These are phyloP conservation scores for Salix arbutifolia DNA, from an alignment of 345 rosid species.

Conservation along the genomic window DNA sequence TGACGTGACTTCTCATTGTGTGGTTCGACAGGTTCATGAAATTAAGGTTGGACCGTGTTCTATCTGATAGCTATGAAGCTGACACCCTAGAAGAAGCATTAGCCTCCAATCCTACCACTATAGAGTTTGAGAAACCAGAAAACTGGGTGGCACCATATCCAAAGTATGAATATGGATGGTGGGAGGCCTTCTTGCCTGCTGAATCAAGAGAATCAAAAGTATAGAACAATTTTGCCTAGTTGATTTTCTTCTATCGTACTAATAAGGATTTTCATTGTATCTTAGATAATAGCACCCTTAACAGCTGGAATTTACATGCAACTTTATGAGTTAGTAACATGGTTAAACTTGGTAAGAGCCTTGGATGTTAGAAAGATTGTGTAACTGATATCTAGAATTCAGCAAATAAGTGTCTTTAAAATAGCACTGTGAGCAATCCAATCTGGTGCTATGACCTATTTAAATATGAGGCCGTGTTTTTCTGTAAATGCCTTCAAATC, in stretches of 20 bases:
- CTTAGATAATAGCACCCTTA: not conserved
- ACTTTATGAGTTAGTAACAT: slow-evolving; percentile 1
- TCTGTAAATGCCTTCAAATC: not conserved
- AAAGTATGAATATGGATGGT: slow-evolving; percentile 90
- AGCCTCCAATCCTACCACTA: slow-evolving; percentile 58
- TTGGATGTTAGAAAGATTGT: not conserved
- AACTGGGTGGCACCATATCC: slow-evolving; percentile 94
- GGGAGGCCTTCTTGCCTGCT: slow-evolving; percentile 76
- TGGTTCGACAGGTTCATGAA: slow-evolving; percentile 78
- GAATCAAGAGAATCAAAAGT: slow-evolving; percentile 47
- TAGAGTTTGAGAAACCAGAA: slow-evolving; percentile 74
- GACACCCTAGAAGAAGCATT: slow-evolving; percentile 67
- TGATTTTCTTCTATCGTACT: not conserved
- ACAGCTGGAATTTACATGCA: not conserved
- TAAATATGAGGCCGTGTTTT: not conserved
- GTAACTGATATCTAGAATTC: not conserved
- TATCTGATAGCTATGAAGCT: slow-evolving; percentile 68
- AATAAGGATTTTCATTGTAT: not conserved
- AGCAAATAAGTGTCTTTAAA: too few relatives aligned
- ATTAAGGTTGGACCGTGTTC: slow-evolving; percentile 88
- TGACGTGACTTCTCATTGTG: not conserved
- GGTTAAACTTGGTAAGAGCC: not conserved
- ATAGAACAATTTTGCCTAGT: slow-evolving; percentile 24
- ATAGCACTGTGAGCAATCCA: not conserved
- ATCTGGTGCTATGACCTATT: not conserved